These are phyloP conservation scores for Phanerochaete sordida DNA, from an alignment of 768 basidiomycete species.

Conservation along the genomic window DNA sequence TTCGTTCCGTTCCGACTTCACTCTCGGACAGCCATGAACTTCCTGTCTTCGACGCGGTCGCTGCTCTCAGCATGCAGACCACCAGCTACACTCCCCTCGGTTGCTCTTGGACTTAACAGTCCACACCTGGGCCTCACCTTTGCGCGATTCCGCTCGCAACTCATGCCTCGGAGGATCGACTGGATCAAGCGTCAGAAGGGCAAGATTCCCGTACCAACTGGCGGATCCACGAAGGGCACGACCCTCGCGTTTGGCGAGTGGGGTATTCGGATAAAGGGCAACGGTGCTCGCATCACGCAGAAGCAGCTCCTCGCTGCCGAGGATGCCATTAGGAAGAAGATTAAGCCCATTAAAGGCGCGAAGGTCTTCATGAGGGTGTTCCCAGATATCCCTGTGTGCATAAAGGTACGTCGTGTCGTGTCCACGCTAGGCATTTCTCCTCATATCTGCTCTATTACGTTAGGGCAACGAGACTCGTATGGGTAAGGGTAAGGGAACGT, in stretches of 20 bases:
- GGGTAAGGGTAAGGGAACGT: slow-evolving; percentile 98
- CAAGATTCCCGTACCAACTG: slow-evolving; percentile 76
- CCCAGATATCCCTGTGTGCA: slow-evolving; percentile 95
- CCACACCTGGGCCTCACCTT: slow-evolving; percentile 17
- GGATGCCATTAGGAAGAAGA: slow-evolving; percentile 84
- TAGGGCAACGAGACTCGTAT: slow-evolving; percentile 98
- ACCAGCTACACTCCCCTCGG: slow-evolving; percentile 3
- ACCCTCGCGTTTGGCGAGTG: slow-evolving; percentile 90
- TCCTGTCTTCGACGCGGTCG: slow-evolving; percentile 25
- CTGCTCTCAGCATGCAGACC: slow-evolving; percentile 24
- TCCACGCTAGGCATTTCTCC: neutral
- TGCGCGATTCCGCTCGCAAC: slow-evolving; percentile 38
- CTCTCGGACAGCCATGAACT: slow-evolving; percentile 24
- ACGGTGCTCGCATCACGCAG: slow-evolving; percentile 77
- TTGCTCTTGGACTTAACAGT: neutral
- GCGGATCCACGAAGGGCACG: slow-evolving; percentile 92
- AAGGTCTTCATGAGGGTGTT: slow-evolving; percentile 89
- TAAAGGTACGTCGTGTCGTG: slow-evolving; percentile 60
- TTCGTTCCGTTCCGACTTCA: neutral
- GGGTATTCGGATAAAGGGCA: slow-evolving; percentile 85
- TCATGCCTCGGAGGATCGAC: slow-evolving; percentile 82
- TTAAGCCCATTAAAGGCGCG: slow-evolving; percentile 85
- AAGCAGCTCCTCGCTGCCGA: slow-evolving; percentile 88
- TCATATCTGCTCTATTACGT: neutral
- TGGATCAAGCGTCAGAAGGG: slow-evolving; percentile 91